Evolutionary conservation across 305 asterid species (phyloP).

Genomic region (Solanum hybrid): DNA sequence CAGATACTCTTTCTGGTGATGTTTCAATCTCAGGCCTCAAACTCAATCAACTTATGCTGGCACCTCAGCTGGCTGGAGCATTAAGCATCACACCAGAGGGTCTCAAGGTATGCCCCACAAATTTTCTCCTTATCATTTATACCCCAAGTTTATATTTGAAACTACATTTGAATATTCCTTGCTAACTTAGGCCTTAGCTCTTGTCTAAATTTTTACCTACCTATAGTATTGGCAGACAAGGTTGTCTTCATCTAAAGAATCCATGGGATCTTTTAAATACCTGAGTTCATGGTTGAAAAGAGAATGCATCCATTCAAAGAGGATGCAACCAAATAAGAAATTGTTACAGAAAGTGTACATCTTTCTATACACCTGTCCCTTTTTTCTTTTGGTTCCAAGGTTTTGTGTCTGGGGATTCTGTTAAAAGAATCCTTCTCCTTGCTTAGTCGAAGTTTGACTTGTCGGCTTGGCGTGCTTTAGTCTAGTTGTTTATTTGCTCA

Average conservation of each 20-base stretch:
- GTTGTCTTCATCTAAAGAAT: neutral
- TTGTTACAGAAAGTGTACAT: neutral
- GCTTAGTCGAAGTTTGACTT: neutral
- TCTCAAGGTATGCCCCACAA: conserved; percentile 55
- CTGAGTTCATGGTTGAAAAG: neutral
- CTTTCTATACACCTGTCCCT: neutral
- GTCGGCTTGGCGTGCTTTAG: neutral
- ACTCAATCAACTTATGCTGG: conserved; percentile 94
- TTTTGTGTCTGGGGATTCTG: neutral
- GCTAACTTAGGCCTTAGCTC: conserved; percentile 5
- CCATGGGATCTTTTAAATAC: neutral
- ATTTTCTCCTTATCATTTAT: conserved; percentile 6
- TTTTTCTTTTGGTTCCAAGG: neutral
- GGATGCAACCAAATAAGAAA: neutral
- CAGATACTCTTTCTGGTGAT: conserved; percentile 73
- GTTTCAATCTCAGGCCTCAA: conserved; percentile 84
- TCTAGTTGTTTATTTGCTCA: neutral
- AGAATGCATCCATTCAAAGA: neutral
- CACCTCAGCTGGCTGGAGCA: conserved; percentile 94
- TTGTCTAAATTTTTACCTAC: neutral
- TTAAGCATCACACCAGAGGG: conserved; percentile 62
- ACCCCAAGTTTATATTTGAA: neutral
- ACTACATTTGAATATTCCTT: neutral
- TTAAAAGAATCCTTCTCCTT: neutral
- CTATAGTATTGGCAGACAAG: neutral